phyloP scores from a whole-genome alignment of 257 asterid genomes.

The Haberlea rhodopensis region DNA sequence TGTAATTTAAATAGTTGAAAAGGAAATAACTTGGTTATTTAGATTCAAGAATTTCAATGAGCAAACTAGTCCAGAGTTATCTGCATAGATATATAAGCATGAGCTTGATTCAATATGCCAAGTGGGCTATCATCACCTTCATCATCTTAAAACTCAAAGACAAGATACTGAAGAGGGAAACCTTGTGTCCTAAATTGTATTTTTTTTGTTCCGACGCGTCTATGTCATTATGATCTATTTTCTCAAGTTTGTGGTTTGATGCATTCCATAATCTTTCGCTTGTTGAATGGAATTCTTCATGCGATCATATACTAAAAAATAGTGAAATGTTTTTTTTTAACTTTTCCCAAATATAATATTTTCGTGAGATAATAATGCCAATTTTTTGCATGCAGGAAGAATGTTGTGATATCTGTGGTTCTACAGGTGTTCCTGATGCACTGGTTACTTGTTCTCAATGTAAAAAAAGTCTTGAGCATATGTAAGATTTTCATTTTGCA shows the following conservation, averaged over 20 bases:
- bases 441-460: not conserved
- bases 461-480: not conserved
- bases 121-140: not conserved
- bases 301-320: not conserved
- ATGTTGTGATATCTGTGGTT: not conserved
- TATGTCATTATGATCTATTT: not conserved
- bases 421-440: not conserved
- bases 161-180: not conserved
- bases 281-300: not conserved
- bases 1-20: not conserved
- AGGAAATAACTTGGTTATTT: not conserved
- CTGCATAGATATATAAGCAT: not conserved
- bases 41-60: not conserved
- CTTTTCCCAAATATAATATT: not conserved
- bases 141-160: constrained; percentile 10
- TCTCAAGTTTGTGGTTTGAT: not conserved
- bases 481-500: not conserved
- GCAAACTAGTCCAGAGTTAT: not conserved
- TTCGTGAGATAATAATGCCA: not conserved
- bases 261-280: not conserved
- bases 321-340: not conserved
- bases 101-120: not conserved
- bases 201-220: not conserved
- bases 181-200: not conserved
- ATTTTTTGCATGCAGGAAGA: not conserved